Evolutionary conservation across 2,329 filamentous ascomycete species (phyloP).

Genomic region (Sclerotinia subarctica): DNA sequence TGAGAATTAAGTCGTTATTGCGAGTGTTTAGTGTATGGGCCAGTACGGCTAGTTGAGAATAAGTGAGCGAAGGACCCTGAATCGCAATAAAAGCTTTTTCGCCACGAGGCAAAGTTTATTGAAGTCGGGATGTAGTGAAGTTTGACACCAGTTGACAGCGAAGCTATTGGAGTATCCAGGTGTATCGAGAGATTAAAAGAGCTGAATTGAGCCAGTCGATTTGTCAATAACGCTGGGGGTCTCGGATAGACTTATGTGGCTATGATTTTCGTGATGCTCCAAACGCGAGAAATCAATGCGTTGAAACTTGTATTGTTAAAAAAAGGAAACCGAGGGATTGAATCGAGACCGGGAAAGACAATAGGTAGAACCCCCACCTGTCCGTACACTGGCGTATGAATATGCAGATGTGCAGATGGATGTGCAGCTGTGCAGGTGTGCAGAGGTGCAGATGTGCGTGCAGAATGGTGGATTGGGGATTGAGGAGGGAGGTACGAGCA

Average conservation of each 20-base stretch:
- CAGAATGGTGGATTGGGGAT: neutral
- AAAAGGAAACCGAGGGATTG: constrained; percentile 10
- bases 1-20: neutral
- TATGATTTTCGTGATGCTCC: constrained; percentile 18
- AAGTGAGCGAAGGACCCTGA: neutral
- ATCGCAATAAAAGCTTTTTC: constrained; percentile 16
- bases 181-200: neutral
- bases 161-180: constrained; percentile 14
- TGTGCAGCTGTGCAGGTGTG: neutral
- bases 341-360: constrained; percentile 14
- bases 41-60: neutral
- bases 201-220: constrained; percentile 14
- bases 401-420: neutral
- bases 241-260: constrained; percentile 14
- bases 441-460: neutral
- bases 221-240: constrained; percentile 17
- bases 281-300: constrained; percentile 21
- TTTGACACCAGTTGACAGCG: constrained; percentile 17
- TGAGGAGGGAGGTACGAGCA: neutral
- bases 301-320: constrained; percentile 20
- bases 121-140: constrained; percentile 3
- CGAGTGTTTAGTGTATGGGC: neutral
- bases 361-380: neutral
- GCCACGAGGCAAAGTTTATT: constrained; percentile 7
- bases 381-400: neutral